Base-by-base conservation (phyloP, 139 green algal genomes). In the Diplosphaera chodatii region DNA sequence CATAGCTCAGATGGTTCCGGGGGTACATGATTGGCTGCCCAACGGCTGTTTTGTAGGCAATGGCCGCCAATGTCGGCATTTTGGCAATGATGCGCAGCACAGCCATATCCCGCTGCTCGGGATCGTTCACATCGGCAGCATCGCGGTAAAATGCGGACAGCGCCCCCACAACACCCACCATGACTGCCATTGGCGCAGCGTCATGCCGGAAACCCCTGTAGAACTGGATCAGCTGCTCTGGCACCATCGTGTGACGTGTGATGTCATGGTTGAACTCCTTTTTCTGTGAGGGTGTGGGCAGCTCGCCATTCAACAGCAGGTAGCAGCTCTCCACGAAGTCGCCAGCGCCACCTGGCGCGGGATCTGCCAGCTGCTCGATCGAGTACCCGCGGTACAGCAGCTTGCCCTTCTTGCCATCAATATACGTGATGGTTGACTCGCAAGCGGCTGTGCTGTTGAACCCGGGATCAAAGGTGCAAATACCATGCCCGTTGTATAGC, bases 401-500 rank as follows among this genome's bases (percentile, higher is more conserved):
- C 0, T 88, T 63, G 21, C 88, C 88, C 37, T 86, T 81, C 25
- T 76, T 75, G 33, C 88, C 88, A 70, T 93, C 87, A 55, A 91
- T 93, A 74, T 81, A 48, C 37, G 37, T 48, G 37, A 48, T 48
- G 37, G 37, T 48, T 10, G 37, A 48, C 18, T 63, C 40, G 21
- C 30, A 31, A 22, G 22, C 33, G 68, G 66, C 87, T 65, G 88
- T 92, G 48, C 74, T 86, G 15, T 71, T 84, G 68, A 90, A 92
- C 15, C 88, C 88, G 4, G 87, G 87, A 69, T 93, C 88, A 71
- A 85, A 93, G 20, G 88, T 93, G 79, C 85, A 93, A 32, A 92
- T 77, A 21, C 84, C 83, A 30, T 78, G 86, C 32, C 48, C 48
- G 18, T 59, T 59, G 48, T 59, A 59, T 31, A 89, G 68, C 41